Evolutionary conservation across 2,329 filamentous ascomycete genomes (phyloP).

Genomic region (Hypoxylon sp.): DNA sequence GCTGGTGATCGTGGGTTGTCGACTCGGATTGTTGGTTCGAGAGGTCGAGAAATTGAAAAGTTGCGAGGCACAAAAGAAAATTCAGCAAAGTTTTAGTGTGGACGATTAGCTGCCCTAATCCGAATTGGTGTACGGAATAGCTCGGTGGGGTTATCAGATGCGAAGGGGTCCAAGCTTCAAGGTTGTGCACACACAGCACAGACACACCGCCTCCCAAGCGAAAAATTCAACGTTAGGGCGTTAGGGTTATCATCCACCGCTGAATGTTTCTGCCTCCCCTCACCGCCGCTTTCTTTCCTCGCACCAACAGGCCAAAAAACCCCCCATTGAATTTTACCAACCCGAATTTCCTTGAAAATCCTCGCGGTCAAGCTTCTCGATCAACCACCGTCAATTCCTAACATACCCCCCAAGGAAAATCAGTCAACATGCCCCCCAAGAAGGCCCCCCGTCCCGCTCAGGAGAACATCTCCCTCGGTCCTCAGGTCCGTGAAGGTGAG

Average conservation of each 20-base stretch:
- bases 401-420: conserved; percentile 46
- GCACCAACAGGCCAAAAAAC: conserved; percentile 36
- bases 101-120: conserved; percentile 11
- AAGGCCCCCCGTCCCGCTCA: conserved; percentile 84
- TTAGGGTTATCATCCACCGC: conserved; percentile 45
- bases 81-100: conserved; percentile 38
- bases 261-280: conserved; percentile 41
- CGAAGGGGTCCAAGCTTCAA: conserved; percentile 19
- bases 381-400: conserved; percentile 44
- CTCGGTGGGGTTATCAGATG: neutral
- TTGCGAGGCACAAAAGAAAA: conserved; percentile 20
- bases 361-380: conserved; percentile 37
- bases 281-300: conserved; percentile 41
- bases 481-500: conserved; percentile 94
- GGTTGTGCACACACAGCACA: too few relatives aligned
- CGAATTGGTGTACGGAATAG: conserved; percentile 15
- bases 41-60: conserved; percentile 41
- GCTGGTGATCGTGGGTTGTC: conserved; percentile 45
- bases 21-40: conserved; percentile 43
- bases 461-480: conserved; percentile 99
- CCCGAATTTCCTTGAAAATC: conserved; percentile 38
- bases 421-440: conserved; percentile 90
- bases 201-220: conserved; percentile 37
- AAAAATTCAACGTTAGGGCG: conserved; percentile 22
- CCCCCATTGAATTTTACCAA: conserved; percentile 23